Evolutionary conservation across 148 eudicot genomes (phyloP).

Genomic region (Chenopodium suecicum): DNA sequence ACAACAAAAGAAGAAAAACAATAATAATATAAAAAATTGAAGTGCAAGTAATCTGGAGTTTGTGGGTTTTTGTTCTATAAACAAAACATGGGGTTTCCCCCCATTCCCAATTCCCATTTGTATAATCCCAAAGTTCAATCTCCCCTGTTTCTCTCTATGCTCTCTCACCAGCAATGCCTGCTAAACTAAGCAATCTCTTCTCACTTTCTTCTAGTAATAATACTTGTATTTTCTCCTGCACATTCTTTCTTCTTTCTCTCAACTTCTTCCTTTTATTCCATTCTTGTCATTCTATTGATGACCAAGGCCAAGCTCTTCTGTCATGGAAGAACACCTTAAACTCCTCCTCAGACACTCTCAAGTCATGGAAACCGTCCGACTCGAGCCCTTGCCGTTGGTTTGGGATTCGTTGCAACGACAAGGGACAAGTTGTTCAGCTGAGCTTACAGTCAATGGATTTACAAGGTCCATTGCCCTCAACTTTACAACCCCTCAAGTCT

Average conservation of each 20-base stretch:
- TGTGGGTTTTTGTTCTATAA: slow-evolving; percentile 53
- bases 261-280: slow-evolving; percentile 30
- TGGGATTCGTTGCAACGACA: slow-evolving; percentile 57
- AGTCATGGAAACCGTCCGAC: slow-evolving; percentile 62
- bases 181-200: slow-evolving; percentile 41
- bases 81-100: slow-evolving; percentile 96
- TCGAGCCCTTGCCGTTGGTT: slow-evolving; percentile 70
- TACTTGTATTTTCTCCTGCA: slow-evolving; percentile 29
- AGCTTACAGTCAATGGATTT: slow-evolving; percentile 49
- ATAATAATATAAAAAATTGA: slow-evolving; percentile 22
- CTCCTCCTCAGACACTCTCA: slow-evolving; percentile 33
- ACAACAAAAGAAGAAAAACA: slow-evolving; percentile 2
- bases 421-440: slow-evolving; percentile 42
- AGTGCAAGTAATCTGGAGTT: slow-evolving; percentile 54
- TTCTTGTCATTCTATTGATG: slow-evolving; percentile 61
- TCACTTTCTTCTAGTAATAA: slow-evolving; percentile 22
- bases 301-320: slow-evolving; percentile 74
- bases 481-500: slow-evolving; percentile 45
- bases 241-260: slow-evolving; percentile 25
- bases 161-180: slow-evolving; percentile 54
- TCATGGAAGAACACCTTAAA: slow-evolving; percentile 72
- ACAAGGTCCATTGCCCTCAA: slow-evolving; percentile 73
- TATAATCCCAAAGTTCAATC: slow-evolving; percentile 63
- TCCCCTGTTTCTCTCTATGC: slow-evolving; percentile 23
- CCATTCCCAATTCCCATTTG: slow-evolving; percentile 42